Conservation (phyloP, 768 basidiomycete genomes). For the Rhizopogon salebrosus region DNA sequence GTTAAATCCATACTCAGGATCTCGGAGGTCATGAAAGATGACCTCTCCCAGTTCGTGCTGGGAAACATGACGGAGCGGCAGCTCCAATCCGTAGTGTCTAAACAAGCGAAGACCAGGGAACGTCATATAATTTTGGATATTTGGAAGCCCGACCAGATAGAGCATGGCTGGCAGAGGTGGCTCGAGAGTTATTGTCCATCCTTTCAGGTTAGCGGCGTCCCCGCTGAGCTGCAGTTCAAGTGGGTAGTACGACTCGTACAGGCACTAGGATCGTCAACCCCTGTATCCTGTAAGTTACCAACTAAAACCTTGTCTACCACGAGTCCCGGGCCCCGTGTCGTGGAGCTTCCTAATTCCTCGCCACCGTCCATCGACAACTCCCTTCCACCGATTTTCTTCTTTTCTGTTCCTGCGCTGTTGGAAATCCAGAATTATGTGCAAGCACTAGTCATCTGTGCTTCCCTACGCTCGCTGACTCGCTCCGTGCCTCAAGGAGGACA, state of each 20-base stretch:
- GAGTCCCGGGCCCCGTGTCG: not conserved
- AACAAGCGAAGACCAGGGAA: conserved; percentile 53
- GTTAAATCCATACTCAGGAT: conserved; percentile 45
- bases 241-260: conserved; percentile 49
- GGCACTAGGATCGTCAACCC: conserved; percentile 40
- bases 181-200: conserved; percentile 6
- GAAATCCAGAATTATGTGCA: conserved; percentile 67
- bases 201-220: conserved; percentile 9
- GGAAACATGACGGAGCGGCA: conserved; percentile 65
- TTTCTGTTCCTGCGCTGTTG: conserved; percentile 47
- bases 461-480: conserved; percentile 51
- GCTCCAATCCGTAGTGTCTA: conserved; percentile 40
- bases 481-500: conserved; percentile 15
- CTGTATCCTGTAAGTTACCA: conserved; percentile 29
- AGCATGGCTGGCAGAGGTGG: conserved; percentile 21
- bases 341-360: conserved; percentile 1
- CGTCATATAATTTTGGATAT: conserved; percentile 46
- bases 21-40: conserved; percentile 61
- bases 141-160: conserved; percentile 35
- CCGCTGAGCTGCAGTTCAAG: conserved; percentile 13
- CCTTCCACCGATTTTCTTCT: conserved; percentile 65
- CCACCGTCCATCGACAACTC: conserved; percentile 26
- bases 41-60: conserved; percentile 59
- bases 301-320: conserved; percentile 11
- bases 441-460: conserved; percentile 60